Evolutionary conservation across 2,329 filamentous ascomycete species (phyloP), one percentile per base, ranked within the genome.

Genomic region (Botrytis pseudocinerea): DNA sequence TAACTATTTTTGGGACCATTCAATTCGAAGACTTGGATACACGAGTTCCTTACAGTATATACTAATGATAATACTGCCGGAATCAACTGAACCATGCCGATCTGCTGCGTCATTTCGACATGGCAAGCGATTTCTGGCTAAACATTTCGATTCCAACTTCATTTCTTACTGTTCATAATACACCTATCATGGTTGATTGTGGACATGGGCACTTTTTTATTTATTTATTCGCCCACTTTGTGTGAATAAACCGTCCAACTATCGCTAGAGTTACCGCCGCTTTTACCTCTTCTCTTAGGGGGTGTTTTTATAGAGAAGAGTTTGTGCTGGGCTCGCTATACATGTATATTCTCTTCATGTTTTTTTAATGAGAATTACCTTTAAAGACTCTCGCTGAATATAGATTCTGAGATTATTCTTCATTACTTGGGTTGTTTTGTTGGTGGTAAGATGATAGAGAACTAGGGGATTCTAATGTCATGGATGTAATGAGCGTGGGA

Each of bases 201-300:
- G 46, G 65, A 57, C 22, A 57, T 14, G 71, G 68, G 40, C 59
- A 70, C n/a, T 54, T 64, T 60, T 51, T 51, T 32, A 5, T 40
- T 71, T 28, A 20, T 73, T 70, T 61, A 42, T 65, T 65, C 60
- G 69, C 44, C 69, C 60, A 64, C 57, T 54, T 71, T 57, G 65
- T 76, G 74, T 76, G 72, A 73, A 70, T 75, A 74, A 75, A 71
- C 76, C 72, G 76, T 76, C 76, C 46, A 74, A 79, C 78, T 57
- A 77, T 80, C 79, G 78, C 78, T 80, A 78, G 78, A 80, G 78
- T 80, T 74, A 79, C 79, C 78, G 78, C 77, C 76, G 54, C 71
- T 71, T 73, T 69, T 74, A 54, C 73, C 69, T 75, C 65, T 70
- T 74, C 51, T 73, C 70, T 73, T 54, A 42, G 38, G 48, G 72